Percentiles rank a stretch among this genome's conserved stretches.
phyloP scores from a whole-genome alignment of 2,329 filamentous ascomycete genomes.

The Colletotrichum endophyticum region DNA sequence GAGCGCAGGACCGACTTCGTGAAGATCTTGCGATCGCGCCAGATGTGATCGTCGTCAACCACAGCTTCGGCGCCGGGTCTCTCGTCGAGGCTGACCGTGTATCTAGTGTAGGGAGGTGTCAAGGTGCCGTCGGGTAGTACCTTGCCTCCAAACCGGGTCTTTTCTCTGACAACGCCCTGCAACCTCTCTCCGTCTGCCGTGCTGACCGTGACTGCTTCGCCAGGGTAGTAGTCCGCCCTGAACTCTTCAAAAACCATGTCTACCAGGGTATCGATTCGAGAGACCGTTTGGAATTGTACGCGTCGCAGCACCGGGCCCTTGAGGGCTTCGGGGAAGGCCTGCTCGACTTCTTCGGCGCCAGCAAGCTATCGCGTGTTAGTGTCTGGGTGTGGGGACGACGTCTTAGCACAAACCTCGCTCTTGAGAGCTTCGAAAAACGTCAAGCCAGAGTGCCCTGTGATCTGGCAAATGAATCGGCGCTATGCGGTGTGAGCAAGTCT shows the following conservation, averaged over 20 bases:
- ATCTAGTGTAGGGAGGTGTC: conserved; percentile 75
- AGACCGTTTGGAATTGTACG: conserved; percentile 90
- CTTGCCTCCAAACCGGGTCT: conserved; percentile 74
- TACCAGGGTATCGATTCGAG: conserved; percentile 82
- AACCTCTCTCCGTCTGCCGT: conserved; percentile 71
- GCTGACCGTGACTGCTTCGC: conserved; percentile 80
- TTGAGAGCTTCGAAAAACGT: conserved; percentile 92
- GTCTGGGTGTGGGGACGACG: background rate
- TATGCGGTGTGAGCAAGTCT: conserved; percentile 37
- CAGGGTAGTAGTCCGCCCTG: conserved; percentile 88
- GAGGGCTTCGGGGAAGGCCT: conserved; percentile 87
- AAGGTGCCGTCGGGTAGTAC: conserved; percentile 71
- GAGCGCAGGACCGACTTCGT: conserved; percentile 93
- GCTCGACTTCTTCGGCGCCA: conserved; percentile 88
- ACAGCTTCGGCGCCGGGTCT: conserved; percentile 73
- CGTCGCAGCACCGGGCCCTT: conserved; percentile 89
- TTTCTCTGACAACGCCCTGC: conserved; percentile 82
- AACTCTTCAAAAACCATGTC: conserved; percentile 78
- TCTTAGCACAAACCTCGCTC: conserved; percentile 74
- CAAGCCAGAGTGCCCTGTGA: conserved; percentile 89
- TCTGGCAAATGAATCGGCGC: conserved; percentile 93
- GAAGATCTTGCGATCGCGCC: conserved; percentile 87
- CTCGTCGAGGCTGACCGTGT: conserved; percentile 78
- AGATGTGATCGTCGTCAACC: conserved; percentile 82
- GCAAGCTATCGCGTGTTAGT: conserved; percentile 57